A percentile compares a stretch with the other conserved stretches of the same genome.
Conservation (phyloP, 768 basidiomycete species). For the Epithele typhae region DNA sequence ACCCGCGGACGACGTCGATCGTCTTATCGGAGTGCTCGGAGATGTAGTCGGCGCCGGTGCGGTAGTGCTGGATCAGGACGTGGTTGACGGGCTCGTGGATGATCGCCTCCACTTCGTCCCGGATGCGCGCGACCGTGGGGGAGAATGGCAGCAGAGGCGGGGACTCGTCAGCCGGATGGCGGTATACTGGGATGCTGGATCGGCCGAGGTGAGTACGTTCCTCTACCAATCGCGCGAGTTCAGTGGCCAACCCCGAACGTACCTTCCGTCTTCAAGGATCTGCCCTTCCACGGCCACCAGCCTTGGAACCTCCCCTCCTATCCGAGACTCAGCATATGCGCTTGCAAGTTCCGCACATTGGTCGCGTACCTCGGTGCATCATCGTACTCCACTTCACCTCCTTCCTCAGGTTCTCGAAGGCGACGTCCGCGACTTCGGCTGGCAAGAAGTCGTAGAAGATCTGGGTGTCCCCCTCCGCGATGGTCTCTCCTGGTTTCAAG, state of each 20-base stretch:
- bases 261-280: slow-evolving; percentile 49
- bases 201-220: slow-evolving; percentile 9
- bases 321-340: no score
- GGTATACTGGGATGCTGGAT: slow-evolving; percentile 68
- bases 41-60: slow-evolving; percentile 75
- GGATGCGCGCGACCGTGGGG: slow-evolving; percentile 62
- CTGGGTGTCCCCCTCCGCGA: slow-evolving; percentile 68
- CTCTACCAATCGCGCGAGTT: no score
- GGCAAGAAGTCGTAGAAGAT: slow-evolving; percentile 59
- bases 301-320: slow-evolving; percentile 72
- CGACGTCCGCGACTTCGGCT: slow-evolving; percentile 45
- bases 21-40: slow-evolving; percentile 89
- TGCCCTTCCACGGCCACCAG: slow-evolving; percentile 60
- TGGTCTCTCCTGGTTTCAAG: slow-evolving; percentile 27
- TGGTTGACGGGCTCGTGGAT: slow-evolving; percentile 72
- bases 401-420: slow-evolving; percentile 51
- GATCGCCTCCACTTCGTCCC: slow-evolving; percentile 53
- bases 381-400: slow-evolving; percentile 75
- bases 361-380: slow-evolving; percentile 58
- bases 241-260: no score
- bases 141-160: slow-evolving; percentile 66
- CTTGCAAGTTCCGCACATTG: no score
- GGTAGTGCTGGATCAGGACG: slow-evolving; percentile 79
- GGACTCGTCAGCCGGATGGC: slow-evolving; percentile 78
- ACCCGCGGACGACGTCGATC: slow-evolving; percentile 70